Base-by-base conservation (phyloP, 352 stramenopile species). In the Poterioochromonas sp. region DNA sequence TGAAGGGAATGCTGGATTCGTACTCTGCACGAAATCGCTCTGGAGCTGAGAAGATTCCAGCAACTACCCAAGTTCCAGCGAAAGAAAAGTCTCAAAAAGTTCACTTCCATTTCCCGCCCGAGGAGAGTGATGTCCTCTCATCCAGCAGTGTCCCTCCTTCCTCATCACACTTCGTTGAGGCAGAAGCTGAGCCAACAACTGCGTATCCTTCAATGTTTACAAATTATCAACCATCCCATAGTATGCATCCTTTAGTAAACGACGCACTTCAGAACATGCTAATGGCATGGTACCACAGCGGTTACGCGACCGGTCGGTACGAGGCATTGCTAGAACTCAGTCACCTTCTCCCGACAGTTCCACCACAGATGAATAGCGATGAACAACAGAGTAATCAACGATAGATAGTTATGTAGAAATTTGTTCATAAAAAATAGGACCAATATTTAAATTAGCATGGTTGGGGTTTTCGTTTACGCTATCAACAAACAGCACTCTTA, bases 251-350 rank as follows among this genome's bases (percentile, higher is more conserved):
- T 47, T 12, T 40, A 5, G 34, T 74, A 22, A 37, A 74, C 8
- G 65, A 51, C 5, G 65, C 65, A n/a, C 29, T 58, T 3, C 3
- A 51, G 12, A 54, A 29, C 22, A 74, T 74, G 65, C 40, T 74
- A 35, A 74, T 74, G 65, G 65, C 65, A 40, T 74, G 65, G 65
- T 74, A 74, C 40, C 65, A 74, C 3, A 39, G 39, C 53, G 65
- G 65, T 39, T 74, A 74, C 32, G 65, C 65, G 8, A 74, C 65
- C 8, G 65, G 39, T 40, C 12, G 65, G 12, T 74, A 74, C 29
- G 8, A 74, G 18, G 34, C 60, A 5, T 29, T 69, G 60, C 5
- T 69, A 69, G 60, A 69, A 62, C 20, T 8, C 20, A 20, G 44
- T 53, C 20, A 53, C 20, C 44, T 20, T 20, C 44, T 20, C 44